These are phyloP conservation scores for Tolypocladium album DNA, from an alignment of 2,329 filamentous ascomycete genomes.

Conservation along the genomic window DNA sequence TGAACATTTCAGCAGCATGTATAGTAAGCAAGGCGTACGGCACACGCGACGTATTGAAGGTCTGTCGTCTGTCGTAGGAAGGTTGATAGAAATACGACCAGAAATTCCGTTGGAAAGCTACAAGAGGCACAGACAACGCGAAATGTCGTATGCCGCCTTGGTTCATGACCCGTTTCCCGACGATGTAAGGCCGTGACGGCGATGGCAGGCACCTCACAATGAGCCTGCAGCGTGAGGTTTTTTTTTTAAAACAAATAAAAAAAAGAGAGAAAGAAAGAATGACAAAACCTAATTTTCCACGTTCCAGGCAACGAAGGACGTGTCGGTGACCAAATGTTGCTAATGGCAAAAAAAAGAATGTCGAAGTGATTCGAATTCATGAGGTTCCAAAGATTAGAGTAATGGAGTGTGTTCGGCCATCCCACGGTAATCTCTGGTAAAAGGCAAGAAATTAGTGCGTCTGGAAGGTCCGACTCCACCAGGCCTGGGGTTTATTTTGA, in stretches of 20 bases:
- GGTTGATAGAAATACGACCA: not conserved
- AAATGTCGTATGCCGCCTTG: not conserved
- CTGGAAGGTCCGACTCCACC: constrained; percentile 2
- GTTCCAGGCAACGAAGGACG: no score
- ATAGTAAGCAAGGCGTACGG: not conserved
- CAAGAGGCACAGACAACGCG: not conserved
- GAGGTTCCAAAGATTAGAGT: constrained; percentile 2
- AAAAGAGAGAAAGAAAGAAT: not conserved
- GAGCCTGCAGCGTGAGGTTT: not conserved
- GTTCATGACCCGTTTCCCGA: no score
- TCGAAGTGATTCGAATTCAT: not conserved
- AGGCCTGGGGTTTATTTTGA: not conserved
- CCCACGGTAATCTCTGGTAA: constrained; percentile 4
- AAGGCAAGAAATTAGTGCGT: constrained; percentile 3
- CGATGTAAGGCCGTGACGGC: not conserved
- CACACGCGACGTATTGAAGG: not conserved
- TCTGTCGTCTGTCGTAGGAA: not conserved
- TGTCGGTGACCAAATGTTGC: not conserved
- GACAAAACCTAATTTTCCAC: no score
- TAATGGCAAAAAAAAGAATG: not conserved
- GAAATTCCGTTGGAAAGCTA: not conserved
- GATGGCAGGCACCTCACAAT: not conserved
- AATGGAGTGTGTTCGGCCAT: constrained; percentile 1
- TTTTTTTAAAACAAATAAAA: no score
- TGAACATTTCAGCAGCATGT: not conserved